Conservation (phyloP, 352 stramenopile species). For the Phytophthora melonis region DNA sequence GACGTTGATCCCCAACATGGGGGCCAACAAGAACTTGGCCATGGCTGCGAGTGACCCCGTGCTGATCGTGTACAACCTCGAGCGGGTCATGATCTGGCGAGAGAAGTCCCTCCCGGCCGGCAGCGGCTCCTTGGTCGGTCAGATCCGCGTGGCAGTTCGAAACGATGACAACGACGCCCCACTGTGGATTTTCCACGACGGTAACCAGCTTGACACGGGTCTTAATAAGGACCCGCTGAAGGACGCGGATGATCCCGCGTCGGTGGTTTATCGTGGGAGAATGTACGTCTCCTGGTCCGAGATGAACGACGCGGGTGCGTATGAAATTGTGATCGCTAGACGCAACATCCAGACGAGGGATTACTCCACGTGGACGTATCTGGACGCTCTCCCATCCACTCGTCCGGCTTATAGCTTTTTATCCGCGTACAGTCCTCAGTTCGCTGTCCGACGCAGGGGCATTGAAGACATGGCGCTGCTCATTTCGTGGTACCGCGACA, state of each 20-base stretch:
- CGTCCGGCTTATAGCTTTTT: conserved; percentile 47
- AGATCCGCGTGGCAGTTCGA: conserved; percentile 63
- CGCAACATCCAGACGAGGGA: conserved; percentile 68
- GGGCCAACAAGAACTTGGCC: conserved; percentile 60
- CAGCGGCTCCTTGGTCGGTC: conserved; percentile 39
- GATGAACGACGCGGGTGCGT: conserved; percentile 41
- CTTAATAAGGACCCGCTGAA: conserved; percentile 62
- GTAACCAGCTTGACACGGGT: conserved; percentile 44
- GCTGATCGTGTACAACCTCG: conserved; percentile 67
- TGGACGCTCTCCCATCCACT: conserved; percentile 43
- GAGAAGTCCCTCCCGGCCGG: conserved; percentile 42
- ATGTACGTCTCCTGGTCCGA: conserved; percentile 78
- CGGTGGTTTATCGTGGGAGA: conserved; percentile 54
- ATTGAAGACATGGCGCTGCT: conserved; percentile 63
- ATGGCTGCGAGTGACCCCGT: conserved; percentile 55
- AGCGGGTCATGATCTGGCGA: conserved; percentile 70
- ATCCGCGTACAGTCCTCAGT: conserved; percentile 49
- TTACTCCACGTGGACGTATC: conserved; percentile 60
- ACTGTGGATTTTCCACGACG: conserved; percentile 83
- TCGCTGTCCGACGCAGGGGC: conserved; percentile 55
- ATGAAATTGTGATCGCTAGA: conserved; percentile 59
- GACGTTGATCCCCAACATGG: conserved; percentile 75
- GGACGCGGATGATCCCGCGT: conserved; percentile 53
- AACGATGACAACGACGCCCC: conserved; percentile 63
- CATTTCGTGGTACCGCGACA: conserved; percentile 71